Base-by-base conservation (phyloP, 192 early-diverging fungal genomes). In the Chytriomyces confervae region DNA sequence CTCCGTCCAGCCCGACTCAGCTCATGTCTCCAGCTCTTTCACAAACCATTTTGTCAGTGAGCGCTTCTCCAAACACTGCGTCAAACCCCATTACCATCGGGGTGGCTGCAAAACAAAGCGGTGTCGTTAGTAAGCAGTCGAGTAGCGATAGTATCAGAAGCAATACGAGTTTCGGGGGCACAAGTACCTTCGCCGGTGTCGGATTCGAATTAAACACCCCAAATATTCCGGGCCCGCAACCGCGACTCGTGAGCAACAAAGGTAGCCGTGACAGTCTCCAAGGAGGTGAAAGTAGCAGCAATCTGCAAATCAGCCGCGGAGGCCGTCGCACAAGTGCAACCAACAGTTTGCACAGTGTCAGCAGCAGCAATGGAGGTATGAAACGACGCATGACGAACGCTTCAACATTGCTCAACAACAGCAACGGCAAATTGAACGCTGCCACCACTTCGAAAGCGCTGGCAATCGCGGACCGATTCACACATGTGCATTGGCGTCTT, bases 401-500 rank as follows among this genome's bases (percentile, higher is more conserved):
- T 61, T 20, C 43, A 61, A 10, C 7, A 10, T n/a, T 27, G 61
- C 27, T 43, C 72, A 74, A 36, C 20, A 23, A 13, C 46, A 18
- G 24, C 61, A 18, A 57, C 61, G 9, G n/a, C 20, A n/a, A 24
- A 10, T 9, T 44, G 5, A 46, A 27, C 48, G 10, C 43, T 18
- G n/a, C 13, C 5, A 57, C 50, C 13, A 11, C 49, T n/a, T 18
- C 67, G 48, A 16, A 16, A 50, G 11, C 10, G 11, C n/a, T 53
- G 18, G 43, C 72, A 10, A n/a, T n/a, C 57, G 45, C 36, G 13
- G 46, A 76, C 24, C 18, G 13, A 45, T 20, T 44, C 6, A 66
- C 74, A n/a, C 74, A 76, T 18, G 36, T 66, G 36, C 63, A 66
- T 49, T 76, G 63, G 62, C 74, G 74, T 5, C 47, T 66, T 44